A percentile compares a stretch with the other conserved stretches of the same genome.
Conservation (phyloP, 225 moss, liverwort and hornwort species). For the Bryoerythrophyllum caledonicum region DNA sequence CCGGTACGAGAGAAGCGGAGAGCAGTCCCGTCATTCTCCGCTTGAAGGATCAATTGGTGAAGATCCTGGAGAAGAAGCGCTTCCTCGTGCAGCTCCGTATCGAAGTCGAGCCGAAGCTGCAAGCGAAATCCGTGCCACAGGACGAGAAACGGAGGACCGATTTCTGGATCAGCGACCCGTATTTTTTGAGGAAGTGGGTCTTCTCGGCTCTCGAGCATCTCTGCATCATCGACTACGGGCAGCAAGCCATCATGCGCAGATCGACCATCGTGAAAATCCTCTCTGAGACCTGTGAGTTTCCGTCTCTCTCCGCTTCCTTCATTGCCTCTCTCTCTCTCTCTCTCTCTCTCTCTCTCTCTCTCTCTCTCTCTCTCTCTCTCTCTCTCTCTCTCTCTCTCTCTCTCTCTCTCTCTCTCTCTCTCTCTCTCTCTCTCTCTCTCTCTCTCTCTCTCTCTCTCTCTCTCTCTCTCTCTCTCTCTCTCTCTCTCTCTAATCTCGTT, state of each 20-base stretch:
- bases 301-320: no score
- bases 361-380: no score
- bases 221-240: conserved; percentile 55
- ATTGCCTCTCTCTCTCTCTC: no score
- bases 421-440: no score
- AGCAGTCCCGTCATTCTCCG: not conserved
- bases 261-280: conserved; percentile 31
- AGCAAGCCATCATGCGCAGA: conserved; percentile 49
- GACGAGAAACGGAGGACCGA: conserved; percentile 37
- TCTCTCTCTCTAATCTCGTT: no score
- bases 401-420: no score
- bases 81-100: conserved; percentile 38
- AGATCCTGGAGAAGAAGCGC: not conserved
- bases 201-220: conserved; percentile 24
- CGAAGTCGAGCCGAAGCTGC: conserved; percentile 40
- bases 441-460: no score
- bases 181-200: conserved; percentile 31
- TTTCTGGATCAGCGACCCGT: conserved; percentile 42
- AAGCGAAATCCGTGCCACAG: conserved; percentile 33
- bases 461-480: no score
- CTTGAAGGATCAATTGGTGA: conserved; percentile 13
- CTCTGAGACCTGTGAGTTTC: conserved; percentile 36
- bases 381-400: no score
- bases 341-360: no score
- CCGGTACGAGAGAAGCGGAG: not conserved